Evolutionary conservation across 768 basidiomycete species (phyloP).

Genomic region (Suillus placidus): DNA sequence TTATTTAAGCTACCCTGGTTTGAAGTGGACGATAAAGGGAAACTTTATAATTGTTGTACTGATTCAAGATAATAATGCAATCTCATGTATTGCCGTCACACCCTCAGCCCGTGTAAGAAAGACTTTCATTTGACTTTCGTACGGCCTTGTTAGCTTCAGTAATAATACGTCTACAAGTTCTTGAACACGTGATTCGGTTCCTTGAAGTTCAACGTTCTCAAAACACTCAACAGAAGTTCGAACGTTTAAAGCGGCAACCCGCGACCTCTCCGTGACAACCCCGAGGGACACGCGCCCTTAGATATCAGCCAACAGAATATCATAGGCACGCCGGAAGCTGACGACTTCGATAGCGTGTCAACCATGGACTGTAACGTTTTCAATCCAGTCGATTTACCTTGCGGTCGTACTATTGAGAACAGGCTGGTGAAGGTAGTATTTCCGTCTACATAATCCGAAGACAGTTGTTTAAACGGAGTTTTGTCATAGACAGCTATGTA

Average conservation of each 20-base stretch:
- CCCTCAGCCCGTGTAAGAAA: too few species aligned
- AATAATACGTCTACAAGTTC: too few species aligned
- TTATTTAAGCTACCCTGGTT: not conserved
- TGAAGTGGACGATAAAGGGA: not conserved
- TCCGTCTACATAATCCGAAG: not conserved
- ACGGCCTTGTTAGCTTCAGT: too few species aligned
- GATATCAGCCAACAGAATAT: not conserved
- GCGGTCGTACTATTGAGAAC: conserved; percentile 43
- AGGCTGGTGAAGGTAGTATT: conserved; percentile 54
- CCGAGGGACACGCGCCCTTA: not conserved
- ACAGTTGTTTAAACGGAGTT: not conserved
- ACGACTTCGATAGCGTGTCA: not conserved
- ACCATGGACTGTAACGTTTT: conserved; percentile 26
- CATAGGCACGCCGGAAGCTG: not conserved
- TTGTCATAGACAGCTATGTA: conserved; percentile 79
- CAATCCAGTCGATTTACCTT: conserved; percentile 34
- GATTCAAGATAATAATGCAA: not conserved
- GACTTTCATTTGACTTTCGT: too few species aligned
- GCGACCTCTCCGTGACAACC: not conserved
- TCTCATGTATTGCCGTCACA: not conserved
- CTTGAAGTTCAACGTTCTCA: not conserved
- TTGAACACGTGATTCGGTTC: not conserved
- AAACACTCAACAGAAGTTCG: not conserved
- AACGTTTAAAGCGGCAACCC: not conserved
- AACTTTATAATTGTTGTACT: conserved; percentile 1